Evolutionary conservation across 2,329 filamentous ascomycete genomes (phyloP), one percentile per base, ranked within the genome.

Genomic region (Monilinia vaccinii-corymbosi): DNA sequence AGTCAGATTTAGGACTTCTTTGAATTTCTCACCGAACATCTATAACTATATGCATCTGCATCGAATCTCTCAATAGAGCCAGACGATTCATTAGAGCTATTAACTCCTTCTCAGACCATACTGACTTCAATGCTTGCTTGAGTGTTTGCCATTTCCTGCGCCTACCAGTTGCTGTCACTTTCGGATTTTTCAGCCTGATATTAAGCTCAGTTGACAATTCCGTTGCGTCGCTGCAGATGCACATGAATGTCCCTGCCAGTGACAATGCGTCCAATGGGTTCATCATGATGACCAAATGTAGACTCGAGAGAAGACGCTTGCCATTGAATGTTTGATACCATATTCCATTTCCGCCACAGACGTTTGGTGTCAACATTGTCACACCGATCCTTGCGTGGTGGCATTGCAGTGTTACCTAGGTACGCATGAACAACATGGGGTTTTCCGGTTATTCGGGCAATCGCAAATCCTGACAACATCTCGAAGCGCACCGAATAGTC

Each of bases 201-300:
- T 25, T 32, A 3, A 58, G 11, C 18, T 50, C 45, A 16, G 5
- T 23, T 9, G 45, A 51, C 11, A 45, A 11, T 32, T 58, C 38
- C 8, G 16, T 18, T 31, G 34, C 47, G n/a, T 16, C 25, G 28
- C 6, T 34, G 21, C 45, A 49, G 4, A 58, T 49, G 3, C 21
- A 40, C 10, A 50, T 40, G 18, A 58, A 44, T 1, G 56, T 60
- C 2, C 56, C 59, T 16, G 61, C 60, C 18, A 64, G 18, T 13
- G 55, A 49, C 14, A 63, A 34, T 5, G 51, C 52, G n/a, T 56
- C 34, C 18, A 64, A 36, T 14, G 62, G 50, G 6, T 61, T 61
- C 62, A 36, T 44, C 45, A 57, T 57, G 23, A 21, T 11, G 23
- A 40, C 2, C 13, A 16, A 40, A 14, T 21, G 23, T n/a, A 57